A percentile compares a stretch with the other conserved stretches of the same genome.
Evolutionary conservation across 2,329 filamentous ascomycete species (phyloP).

Genomic region (Penicillium rolfsii): DNA sequence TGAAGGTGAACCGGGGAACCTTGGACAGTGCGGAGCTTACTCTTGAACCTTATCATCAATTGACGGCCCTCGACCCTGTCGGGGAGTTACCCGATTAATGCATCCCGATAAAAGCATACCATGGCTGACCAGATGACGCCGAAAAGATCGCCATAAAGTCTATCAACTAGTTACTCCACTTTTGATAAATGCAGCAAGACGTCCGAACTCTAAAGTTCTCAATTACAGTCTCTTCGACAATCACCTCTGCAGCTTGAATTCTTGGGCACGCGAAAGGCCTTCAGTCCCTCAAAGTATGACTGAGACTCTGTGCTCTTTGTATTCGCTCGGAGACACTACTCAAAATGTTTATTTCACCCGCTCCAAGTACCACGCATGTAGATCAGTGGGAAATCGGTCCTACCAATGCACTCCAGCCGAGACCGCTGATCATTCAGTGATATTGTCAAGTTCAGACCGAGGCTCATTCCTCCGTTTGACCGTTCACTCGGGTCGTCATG

Average conservation of each 20-base stretch:
- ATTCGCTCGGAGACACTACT: not conserved
- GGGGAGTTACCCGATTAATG: not conserved
- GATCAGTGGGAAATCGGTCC: not conserved
- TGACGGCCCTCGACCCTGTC: not conserved
- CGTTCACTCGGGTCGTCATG: not conserved
- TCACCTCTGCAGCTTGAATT: too few species aligned
- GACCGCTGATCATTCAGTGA: not conserved
- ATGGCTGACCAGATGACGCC: not conserved
- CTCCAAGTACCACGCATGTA: not conserved
- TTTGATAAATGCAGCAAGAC: not conserved
- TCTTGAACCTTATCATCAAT: not conserved
- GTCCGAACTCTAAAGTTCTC: not conserved
- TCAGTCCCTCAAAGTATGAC: not conserved
- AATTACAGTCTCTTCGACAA: not conserved
- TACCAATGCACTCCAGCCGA: not conserved
- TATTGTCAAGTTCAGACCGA: not conserved
- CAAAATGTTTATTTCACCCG: not conserved
- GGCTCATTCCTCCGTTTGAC: not conserved
- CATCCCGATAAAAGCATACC: not conserved
- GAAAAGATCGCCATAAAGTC: not conserved
- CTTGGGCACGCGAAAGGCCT: not conserved
- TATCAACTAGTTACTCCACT: not conserved
- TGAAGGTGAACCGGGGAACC: not conserved
- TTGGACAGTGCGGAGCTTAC: not conserved
- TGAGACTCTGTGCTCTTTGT: not conserved